phyloP scores from a whole-genome alignment of 192 early-diverging fungal genomes.

The Rhizophagus clarus region DNA sequence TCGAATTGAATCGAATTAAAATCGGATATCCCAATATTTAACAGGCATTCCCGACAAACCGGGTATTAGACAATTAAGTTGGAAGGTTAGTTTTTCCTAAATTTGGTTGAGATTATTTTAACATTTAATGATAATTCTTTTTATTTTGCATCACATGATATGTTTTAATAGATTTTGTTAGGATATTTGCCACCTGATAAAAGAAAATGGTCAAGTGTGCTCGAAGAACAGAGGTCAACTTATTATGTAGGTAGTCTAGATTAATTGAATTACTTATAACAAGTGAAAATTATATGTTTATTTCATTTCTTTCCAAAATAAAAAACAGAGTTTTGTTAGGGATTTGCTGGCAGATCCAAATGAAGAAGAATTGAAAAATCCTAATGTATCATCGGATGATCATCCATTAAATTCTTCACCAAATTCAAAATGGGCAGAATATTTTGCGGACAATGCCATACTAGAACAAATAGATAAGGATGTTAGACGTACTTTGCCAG shows the following conservation, averaged over 20 bases:
- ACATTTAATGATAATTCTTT: too few relatives aligned
- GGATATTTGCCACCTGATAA: slow-evolving; percentile 71
- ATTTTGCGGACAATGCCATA: slow-evolving; percentile 60
- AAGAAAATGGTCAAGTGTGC: slow-evolving; percentile 52
- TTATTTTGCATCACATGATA: not conserved
- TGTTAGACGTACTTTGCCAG: slow-evolving; percentile 71
- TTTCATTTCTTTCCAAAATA: not conserved
- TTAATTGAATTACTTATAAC: too few relatives aligned
- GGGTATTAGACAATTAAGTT: slow-evolving; percentile 59
- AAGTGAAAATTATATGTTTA: slow-evolving; percentile 28
- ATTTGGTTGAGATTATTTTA: not conserved
- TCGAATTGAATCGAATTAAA: too few relatives aligned
- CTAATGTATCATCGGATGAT: slow-evolving; percentile 37
- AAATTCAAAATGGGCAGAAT: slow-evolving; percentile 62
- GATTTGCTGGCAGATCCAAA: slow-evolving; percentile 65
- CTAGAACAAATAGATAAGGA: slow-evolving; percentile 80
- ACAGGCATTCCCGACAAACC: slow-evolving; percentile 74
- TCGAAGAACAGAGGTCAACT: slow-evolving; percentile 49
- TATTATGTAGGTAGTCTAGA: slow-evolving; percentile 55
- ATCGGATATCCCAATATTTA: too few relatives aligned
- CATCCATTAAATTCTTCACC: slow-evolving; percentile 48
- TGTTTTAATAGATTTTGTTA: slow-evolving; percentile 47
- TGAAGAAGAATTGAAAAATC: slow-evolving; percentile 36
- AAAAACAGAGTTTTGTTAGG: slow-evolving; percentile 54
- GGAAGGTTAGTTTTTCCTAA: slow-evolving; percentile 56